Conservation (phyloP, 2,329 filamentous ascomycete genomes). For the Aureobasidium vineae region DNA sequence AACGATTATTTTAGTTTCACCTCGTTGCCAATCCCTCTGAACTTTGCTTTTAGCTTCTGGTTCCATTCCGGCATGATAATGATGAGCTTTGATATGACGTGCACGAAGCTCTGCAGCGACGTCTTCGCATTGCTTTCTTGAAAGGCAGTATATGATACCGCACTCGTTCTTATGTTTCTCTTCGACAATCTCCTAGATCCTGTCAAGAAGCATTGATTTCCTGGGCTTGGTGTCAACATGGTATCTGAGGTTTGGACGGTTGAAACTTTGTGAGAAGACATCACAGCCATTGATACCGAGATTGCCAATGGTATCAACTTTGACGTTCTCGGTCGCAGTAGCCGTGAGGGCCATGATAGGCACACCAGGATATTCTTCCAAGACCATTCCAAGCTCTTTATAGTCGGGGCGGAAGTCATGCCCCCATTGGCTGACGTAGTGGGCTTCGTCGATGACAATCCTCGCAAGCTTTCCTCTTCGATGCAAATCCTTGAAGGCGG, state of each 20-base stretch:
- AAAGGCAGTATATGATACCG: conserved; percentile 92
- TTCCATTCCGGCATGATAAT: conserved; percentile 83
- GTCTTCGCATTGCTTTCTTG: conserved; percentile 76
- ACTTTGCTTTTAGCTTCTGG: conserved; percentile 61
- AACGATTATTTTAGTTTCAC: not conserved
- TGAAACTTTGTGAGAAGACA: conserved; percentile 89
- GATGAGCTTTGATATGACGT: conserved; percentile 67
- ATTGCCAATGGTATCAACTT: conserved; percentile 86
- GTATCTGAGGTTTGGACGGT: conserved; percentile 91
- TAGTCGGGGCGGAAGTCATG: conserved; percentile 98
- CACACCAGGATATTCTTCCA: conserved; percentile 69
- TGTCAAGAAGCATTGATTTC: conserved; percentile 53
- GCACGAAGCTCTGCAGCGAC: conserved; percentile 68
- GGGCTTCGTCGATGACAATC: conserved; percentile 97
- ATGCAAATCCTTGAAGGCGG: conserved; percentile 67
- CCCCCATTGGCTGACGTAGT: conserved; percentile 99
- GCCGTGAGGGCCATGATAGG: conserved; percentile 95
- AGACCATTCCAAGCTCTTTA: conserved; percentile 75
- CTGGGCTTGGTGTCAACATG: conserved; percentile 73
- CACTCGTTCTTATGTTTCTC: conserved; percentile 67
- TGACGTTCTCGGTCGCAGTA: conserved; percentile 91
- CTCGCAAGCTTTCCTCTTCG: conserved; percentile 73
- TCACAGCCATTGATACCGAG: conserved; percentile 77
- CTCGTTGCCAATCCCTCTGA: not conserved
- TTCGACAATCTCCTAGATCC: conserved; percentile 66